Percentiles rank a stretch among this genome's conserved stretches.
Evolutionary conservation across 129 eudicot genomes (phyloP).

Genomic region (Ambrosia artemisiifolia): DNA sequence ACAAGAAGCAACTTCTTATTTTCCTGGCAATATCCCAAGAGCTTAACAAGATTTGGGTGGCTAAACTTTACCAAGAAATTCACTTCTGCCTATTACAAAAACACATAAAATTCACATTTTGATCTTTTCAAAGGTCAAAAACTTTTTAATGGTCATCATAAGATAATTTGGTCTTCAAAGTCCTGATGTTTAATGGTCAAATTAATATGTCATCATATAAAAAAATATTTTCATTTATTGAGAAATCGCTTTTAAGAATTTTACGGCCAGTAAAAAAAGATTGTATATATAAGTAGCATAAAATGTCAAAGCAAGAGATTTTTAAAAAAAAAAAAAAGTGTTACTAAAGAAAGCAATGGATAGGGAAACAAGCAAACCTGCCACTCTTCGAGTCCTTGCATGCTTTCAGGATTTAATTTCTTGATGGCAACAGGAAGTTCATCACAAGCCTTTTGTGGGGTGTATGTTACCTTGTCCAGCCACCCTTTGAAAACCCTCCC

Average conservation of each 20-base stretch:
- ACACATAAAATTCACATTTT: not conserved
- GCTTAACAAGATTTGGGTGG: slow-evolving; percentile 60
- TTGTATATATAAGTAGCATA: no score
- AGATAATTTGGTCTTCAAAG: not conserved
- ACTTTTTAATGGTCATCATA: not conserved
- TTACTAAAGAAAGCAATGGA: not conserved
- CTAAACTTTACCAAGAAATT: slow-evolving; percentile 59
- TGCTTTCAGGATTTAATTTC: slow-evolving; percentile 43
- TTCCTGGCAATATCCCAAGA: slow-evolving; percentile 68
- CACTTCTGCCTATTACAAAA: slow-evolving; percentile 57
- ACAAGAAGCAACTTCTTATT: slow-evolving; percentile 54
- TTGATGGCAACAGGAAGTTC: slow-evolving; percentile 68
- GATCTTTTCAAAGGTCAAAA: not conserved
- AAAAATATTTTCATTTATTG: not conserved
- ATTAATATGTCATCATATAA: not conserved
- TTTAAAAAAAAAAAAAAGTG: no score
- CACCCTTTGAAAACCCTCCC: slow-evolving; percentile 67
- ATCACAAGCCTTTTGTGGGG: slow-evolving; percentile 39
- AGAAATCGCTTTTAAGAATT: no score
- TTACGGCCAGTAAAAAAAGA: no score
- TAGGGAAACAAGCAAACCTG: slow-evolving; percentile 37
- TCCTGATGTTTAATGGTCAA: not conserved
- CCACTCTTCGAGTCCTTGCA: slow-evolving; percentile 75
- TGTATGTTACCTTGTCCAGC: slow-evolving; percentile 46
- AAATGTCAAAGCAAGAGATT: no score